These are phyloP conservation scores for Wallacemonas sp. DNA, from an alignment of 208 protist genomes.

Conservation along the genomic window DNA sequence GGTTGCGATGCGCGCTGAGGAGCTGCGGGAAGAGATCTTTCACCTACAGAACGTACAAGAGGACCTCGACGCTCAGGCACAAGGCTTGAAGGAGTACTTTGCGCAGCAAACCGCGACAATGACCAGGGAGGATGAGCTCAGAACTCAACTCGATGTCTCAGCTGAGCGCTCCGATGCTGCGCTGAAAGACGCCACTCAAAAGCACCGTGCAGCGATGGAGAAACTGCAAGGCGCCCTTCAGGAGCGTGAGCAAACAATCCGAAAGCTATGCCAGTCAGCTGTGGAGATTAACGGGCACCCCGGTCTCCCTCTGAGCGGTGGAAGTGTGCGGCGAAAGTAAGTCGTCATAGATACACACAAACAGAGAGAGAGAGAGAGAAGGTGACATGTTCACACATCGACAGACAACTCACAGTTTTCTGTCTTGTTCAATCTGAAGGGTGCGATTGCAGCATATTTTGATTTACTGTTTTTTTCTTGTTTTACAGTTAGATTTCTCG, in stretches of 20 bases:
- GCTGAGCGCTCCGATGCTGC: slow-evolving; percentile 38
- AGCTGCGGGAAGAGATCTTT: slow-evolving; percentile 56
- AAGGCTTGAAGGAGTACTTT: slow-evolving; percentile 65
- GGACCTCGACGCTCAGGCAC: slow-evolving; percentile 53
- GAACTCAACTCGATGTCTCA: slow-evolving; percentile 53
- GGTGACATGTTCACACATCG: too few relatives aligned
- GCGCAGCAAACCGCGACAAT: slow-evolving; percentile 32
- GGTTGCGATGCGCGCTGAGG: slow-evolving; percentile 62
- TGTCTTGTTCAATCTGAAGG: too few relatives aligned
- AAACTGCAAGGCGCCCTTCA: slow-evolving; percentile 51
- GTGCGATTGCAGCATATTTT: background rate
- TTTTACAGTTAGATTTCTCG: too few relatives aligned
- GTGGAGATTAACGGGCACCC: slow-evolving; percentile 13
- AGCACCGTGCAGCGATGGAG: slow-evolving; percentile 43
- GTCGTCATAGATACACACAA: too few relatives aligned
- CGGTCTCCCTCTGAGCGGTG: background rate
- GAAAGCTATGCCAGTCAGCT: slow-evolving; percentile 41
- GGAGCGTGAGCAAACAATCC: slow-evolving; percentile 73
- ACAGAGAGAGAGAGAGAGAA: too few relatives aligned
- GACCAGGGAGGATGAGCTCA: slow-evolving; percentile 55
- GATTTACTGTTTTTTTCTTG: background rate
- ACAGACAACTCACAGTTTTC: too few relatives aligned
- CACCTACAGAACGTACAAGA: slow-evolving; percentile 51
- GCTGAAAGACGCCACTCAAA: slow-evolving; percentile 37
- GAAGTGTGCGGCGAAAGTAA: background rate